Evolutionary conservation across 1,284 basidiomycete species (phyloP).

Genomic region (Rhodotorula sp.): DNA sequence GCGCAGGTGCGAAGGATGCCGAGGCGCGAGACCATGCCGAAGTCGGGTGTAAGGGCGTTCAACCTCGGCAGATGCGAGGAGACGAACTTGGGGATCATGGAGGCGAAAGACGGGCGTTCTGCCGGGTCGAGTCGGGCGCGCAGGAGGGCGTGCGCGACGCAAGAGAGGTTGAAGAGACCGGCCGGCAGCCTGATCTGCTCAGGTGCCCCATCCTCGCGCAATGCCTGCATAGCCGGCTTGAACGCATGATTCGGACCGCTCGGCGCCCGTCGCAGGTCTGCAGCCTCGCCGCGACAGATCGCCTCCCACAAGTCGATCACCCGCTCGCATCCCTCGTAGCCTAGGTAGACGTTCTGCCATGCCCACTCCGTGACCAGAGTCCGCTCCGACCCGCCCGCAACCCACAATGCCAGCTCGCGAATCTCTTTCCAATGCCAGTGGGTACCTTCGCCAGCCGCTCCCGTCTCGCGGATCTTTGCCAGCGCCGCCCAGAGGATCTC

Average conservation of each 20-base stretch:
- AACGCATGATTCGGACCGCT: constrained; percentile 1
- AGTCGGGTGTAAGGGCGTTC: neutral
- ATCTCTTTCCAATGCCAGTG: constrained; percentile 1
- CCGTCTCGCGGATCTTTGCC: neutral
- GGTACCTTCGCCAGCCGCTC: neutral
- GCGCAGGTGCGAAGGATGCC: neutral
- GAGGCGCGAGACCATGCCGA: neutral
- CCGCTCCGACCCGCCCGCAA: constrained; percentile 10
- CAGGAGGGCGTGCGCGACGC: constrained; percentile 10
- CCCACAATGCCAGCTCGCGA: constrained; percentile 25
- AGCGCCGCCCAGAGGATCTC: constrained; percentile 3
- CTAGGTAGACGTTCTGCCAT: constrained; percentile 17
- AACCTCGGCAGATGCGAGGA: neutral
- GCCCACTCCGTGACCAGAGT: constrained; percentile 23
- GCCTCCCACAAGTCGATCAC: constrained; percentile 30
- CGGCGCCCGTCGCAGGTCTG: neutral
- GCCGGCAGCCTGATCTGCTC: neutral
- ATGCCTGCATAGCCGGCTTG: neutral
- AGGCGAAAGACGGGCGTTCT: neutral
- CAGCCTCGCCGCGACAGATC: constrained; percentile 11
- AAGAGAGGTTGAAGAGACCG: constrained; percentile 17
- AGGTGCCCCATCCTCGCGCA: too few species aligned
- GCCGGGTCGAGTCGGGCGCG: neutral
- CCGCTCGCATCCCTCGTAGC: constrained; percentile 6
- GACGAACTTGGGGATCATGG: constrained; percentile 16